Conservation (phyloP, 805 yeast genomes). For the Metschnikowia colocasiae region DNA sequence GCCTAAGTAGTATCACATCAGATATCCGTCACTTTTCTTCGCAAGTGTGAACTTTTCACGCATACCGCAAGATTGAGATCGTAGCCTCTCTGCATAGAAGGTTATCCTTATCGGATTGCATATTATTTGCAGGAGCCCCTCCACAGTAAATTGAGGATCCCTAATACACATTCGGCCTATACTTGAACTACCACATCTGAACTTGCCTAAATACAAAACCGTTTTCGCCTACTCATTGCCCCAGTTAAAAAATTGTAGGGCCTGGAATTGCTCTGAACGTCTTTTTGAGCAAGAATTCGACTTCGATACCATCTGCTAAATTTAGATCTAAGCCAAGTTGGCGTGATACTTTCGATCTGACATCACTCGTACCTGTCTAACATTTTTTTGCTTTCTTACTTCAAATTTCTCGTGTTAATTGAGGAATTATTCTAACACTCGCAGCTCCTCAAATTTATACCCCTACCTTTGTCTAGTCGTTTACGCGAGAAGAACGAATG, state of each 20-base stretch:
- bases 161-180: neutral
- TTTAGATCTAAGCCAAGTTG: neutral
- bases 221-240: neutral
- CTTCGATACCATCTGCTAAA: neutral
- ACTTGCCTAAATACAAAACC: no score
- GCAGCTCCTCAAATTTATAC: neutral
- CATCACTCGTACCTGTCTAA: no score
- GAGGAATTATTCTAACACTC: no score
- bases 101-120: conserved; percentile 5
- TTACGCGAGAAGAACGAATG: neutral
- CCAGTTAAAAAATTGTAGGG: neutral
- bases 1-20: no score
- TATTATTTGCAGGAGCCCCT: conserved; percentile 5
- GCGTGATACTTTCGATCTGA: neutral
- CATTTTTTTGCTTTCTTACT: neutral
- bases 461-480: neutral
- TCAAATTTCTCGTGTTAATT: neutral
- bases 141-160: conserved; percentile 7
- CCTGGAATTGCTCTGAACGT: neutral
- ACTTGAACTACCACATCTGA: neutral
- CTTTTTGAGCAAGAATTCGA: neutral
- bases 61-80: neutral
- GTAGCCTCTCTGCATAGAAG: neutral
- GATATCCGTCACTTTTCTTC: neutral
- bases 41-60: neutral